Evolutionary conservation across 1,284 basidiomycete genomes (phyloP).

Genomic region (Ceratobasidium sp.): DNA sequence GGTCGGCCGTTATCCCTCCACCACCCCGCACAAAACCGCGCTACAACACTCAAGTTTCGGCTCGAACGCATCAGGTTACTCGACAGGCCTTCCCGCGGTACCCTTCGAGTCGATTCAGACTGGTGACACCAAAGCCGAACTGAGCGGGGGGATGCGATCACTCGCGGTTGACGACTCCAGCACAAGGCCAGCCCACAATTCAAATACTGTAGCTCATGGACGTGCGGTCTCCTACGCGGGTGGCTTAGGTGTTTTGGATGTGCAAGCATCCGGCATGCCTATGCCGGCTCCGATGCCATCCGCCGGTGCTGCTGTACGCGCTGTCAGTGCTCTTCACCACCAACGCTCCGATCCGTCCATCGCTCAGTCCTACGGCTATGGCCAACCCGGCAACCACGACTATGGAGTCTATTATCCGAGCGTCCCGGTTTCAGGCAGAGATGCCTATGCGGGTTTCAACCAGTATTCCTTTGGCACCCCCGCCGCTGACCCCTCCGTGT

Average conservation of each 20-base stretch:
- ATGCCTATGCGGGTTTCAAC: conserved; percentile 15
- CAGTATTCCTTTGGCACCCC: conserved; percentile 61
- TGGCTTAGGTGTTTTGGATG: conserved; percentile 21
- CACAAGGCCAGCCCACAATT: conserved; percentile 2
- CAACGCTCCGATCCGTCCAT: conserved; percentile 34
- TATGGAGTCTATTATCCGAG: conserved; percentile 39
- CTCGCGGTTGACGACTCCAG: conserved; percentile 70
- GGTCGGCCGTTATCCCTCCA: conserved; percentile 26
- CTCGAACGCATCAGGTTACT: conserved; percentile 16
- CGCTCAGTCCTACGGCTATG: conserved; percentile 59
- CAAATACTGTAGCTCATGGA: conserved; percentile 5
- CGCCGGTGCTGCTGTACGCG: conserved; percentile 2
- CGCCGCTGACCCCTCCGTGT: conserved; percentile 62
- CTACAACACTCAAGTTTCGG: conserved; percentile 23
- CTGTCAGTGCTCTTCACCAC: conserved; percentile 17
- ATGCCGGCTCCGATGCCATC: conserved; percentile 21
- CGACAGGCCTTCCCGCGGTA: conserved; percentile 18
- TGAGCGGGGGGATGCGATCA: conserved; percentile 67
- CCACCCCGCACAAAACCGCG: not conserved
- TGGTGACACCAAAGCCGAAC: conserved; percentile 53
- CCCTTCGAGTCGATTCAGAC: conserved; percentile 35
- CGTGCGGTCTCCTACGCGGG: conserved; percentile 38
- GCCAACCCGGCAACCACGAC: conserved; percentile 51
- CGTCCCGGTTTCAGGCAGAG: conserved; percentile 11
- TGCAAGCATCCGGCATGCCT: conserved; percentile 29